Percentiles rank a stretch among this genome's conserved stretches.
phyloP scores from a whole-genome alignment of 2,329 filamentous ascomycete genomes.

The Alternaria sp. region DNA sequence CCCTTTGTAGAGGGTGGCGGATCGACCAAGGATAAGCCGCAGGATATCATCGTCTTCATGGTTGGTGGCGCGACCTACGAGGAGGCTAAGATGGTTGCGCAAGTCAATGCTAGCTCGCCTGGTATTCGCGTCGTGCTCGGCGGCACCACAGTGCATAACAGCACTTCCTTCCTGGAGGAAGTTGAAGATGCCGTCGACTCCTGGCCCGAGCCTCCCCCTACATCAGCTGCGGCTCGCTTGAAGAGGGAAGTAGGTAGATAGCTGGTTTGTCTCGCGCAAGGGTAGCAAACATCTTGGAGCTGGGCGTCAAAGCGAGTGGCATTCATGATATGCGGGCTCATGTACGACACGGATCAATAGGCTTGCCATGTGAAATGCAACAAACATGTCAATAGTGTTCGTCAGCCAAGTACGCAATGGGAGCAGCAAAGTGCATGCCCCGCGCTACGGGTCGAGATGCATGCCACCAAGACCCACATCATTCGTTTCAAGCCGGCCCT shows the following conservation, averaged over 20 bases:
- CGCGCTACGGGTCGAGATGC: conserved; percentile 10
- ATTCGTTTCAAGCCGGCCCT: conserved; percentile 13
- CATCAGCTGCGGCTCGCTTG: conserved; percentile 67
- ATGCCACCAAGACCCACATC: conserved; percentile 13
- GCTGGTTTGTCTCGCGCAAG: background rate
- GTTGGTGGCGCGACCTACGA: conserved; percentile 94
- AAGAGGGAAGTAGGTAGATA: conserved; percentile 67
- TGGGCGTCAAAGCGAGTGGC: conserved; percentile 9
- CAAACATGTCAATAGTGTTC: background rate
- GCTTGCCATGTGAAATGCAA: conserved; percentile 5
- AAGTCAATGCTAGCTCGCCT: conserved; percentile 88
- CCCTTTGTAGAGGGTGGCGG: conserved; percentile 91
- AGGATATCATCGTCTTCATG: conserved; percentile 95
- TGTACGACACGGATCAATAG: conserved; percentile 7
- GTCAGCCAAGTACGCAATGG: conserved; percentile 3
- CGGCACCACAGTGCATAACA: conserved; percentile 88
- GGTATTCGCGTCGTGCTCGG: conserved; percentile 89
- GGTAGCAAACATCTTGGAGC: background rate
- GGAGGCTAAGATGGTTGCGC: conserved; percentile 94
- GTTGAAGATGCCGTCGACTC: conserved; percentile 85
- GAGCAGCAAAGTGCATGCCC: conserved; percentile 8
- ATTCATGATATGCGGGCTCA: background rate
- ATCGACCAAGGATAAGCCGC: conserved; percentile 90
- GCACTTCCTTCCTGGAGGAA: conserved; percentile 85
- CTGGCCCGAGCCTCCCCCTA: conserved; percentile 73